Evolutionary conservation across 2,329 filamentous ascomycete genomes (phyloP).

Genomic region (Cadophora sp.): DNA sequence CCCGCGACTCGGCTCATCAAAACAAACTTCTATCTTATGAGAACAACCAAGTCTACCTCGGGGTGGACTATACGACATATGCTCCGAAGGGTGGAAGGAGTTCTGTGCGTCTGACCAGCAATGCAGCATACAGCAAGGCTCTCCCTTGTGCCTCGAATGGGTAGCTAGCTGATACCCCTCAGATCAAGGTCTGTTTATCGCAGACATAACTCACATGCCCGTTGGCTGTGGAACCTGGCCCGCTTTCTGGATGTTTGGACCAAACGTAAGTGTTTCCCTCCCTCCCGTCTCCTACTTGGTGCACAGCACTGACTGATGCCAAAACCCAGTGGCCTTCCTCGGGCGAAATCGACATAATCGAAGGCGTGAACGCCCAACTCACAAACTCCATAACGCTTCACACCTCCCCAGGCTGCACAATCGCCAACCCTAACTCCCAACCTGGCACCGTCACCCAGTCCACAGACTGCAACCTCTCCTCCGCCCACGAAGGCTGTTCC

Average conservation of each 20-base stretch:
- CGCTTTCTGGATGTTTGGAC: constrained; percentile 63
- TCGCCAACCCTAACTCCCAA: constrained; percentile 57
- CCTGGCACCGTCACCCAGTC: constrained; percentile 54
- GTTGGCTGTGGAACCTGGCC: constrained; percentile 65
- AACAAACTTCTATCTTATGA: constrained; percentile 53
- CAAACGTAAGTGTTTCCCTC: too few relatives aligned
- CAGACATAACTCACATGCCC: constrained; percentile 66
- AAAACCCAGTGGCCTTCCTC: constrained; percentile 75
- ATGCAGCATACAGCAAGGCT: constrained; percentile 52
- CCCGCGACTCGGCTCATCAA: constrained; percentile 60
- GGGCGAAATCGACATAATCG: constrained; percentile 82
- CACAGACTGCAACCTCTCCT: constrained; percentile 62
- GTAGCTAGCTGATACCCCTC: too few relatives aligned
- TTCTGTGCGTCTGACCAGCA: constrained; percentile 71
- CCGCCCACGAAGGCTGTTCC: constrained; percentile 42
- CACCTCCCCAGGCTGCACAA: constrained; percentile 65
- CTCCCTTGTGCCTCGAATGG: neutral
- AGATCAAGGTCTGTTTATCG: constrained; percentile 60
- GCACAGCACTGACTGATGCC: too few relatives aligned
- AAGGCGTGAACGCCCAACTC: constrained; percentile 71
- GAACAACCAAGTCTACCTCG: constrained; percentile 67
- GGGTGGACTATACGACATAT: constrained; percentile 67
- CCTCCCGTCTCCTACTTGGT: too few relatives aligned
- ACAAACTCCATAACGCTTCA: constrained; percentile 72
- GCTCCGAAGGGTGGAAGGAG: constrained; percentile 65